These are phyloP conservation scores for Ocimum tenuiflorum DNA, from an alignment of 257 asterid species.

Conservation along the genomic window DNA sequence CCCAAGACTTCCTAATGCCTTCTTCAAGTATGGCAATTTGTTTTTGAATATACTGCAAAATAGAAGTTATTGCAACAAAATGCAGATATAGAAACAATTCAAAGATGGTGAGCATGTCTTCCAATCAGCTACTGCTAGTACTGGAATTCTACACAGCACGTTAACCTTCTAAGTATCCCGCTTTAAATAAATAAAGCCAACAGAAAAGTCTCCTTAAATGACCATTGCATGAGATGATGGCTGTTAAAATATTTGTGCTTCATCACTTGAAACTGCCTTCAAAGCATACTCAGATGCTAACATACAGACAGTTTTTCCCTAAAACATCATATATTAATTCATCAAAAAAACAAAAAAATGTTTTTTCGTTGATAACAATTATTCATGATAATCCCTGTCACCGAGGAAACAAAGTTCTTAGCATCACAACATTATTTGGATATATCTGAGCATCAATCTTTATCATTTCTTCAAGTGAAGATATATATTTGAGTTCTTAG, in stretches of 20 bases:
- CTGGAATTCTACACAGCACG: neutral
- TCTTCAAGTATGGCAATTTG: slow-evolving; percentile 68
- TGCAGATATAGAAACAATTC: neutral
- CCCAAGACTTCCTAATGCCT: slow-evolving; percentile 80
- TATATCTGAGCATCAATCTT: slow-evolving; percentile 3
- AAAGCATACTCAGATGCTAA: slow-evolving; percentile 9
- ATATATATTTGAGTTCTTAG: neutral
- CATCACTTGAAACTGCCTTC: neutral
- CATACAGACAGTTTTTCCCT: neutral
- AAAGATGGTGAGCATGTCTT: neutral
- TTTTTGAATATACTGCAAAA: slow-evolving; percentile 77
- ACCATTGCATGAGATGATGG: neutral
- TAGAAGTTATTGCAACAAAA: slow-evolving; percentile 11
- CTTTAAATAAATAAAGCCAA: neutral
- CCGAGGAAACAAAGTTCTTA: neutral
- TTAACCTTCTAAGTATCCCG: neutral
- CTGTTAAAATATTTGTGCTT: neutral
- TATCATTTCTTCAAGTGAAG: neutral
- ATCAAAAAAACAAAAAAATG: neutral
- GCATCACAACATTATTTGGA: slow-evolving; percentile 6
- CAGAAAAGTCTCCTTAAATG: slow-evolving; percentile 2
- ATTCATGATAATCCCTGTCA: neutral
- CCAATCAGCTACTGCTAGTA: slow-evolving; percentile 1
- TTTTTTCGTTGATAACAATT: neutral
- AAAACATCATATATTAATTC: slow-evolving; percentile 1